Evolutionary conservation across 2,329 filamentous ascomycete species (phyloP), one percentile per base, ranked within the genome.

Genomic region (Claviceps africana): DNA sequence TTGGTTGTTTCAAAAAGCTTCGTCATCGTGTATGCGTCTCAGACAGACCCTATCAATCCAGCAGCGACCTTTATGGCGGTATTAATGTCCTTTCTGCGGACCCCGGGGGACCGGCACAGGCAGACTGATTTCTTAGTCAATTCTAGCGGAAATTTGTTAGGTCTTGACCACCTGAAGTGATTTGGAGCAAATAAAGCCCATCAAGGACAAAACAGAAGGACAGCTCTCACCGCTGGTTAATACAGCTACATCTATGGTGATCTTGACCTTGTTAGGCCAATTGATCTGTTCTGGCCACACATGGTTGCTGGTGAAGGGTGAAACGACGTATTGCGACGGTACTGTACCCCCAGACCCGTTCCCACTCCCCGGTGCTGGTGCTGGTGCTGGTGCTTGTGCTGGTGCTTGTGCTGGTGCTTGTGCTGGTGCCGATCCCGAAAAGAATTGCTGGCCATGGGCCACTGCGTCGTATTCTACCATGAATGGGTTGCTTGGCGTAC

Each of bases 61-160:
- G 60, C 57, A 2, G 64, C 60, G 37, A 61, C 33, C 55, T 61
- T 62, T 42, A 68, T 57, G 9, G 67, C 65, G 17, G 48, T 56
- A 48, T 69, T 57, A 1, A 72, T 57, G 44, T 72, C 69, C 40
- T 61, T 66, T 1, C 67, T 66, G 7, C 70, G 64, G 10, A 72
- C 54, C 0, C 67, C 70, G 0, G 70, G 70, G 2, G 62, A 63
- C 5, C 67, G 61, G 9, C 70, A 70, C 8, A 72, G 56, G 42
- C 70, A 72, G 7, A 72, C 63, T 17, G 67, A 64, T 15, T 54
- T 61, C 2, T 54, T 52, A 0, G 63, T 61, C 46, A 72, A 56
- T 60, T 72, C 69, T 72, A 44, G 46, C 19, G 35, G 42, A 13
- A 7, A 10, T 25, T n/a, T 19, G 50, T 54, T 39, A 49, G 47